Percentiles rank a stretch among this genome's conserved stretches.
Evolutionary conservation across 495 filamentous ascomycete genomes (phyloP).

Genomic region (Trypethelium eluteriae): DNA sequence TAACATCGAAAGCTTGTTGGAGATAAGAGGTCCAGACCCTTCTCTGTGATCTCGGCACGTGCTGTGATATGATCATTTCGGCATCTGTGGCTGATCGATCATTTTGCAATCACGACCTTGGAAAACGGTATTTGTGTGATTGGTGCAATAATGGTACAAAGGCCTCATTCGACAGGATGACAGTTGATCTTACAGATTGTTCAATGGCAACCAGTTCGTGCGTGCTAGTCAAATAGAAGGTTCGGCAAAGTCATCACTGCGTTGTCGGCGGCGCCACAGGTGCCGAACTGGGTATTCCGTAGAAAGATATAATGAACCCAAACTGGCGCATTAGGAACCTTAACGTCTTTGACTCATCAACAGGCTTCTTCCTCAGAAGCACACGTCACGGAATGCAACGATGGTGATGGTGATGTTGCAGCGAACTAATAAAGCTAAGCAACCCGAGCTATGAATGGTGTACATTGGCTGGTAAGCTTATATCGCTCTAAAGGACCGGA

Average conservation of each 20-base stretch:
- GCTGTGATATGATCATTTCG: not conserved
- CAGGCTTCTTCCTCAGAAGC: no score
- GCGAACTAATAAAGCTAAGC: not conserved
- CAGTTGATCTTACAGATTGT: not conserved
- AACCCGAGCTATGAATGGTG: no score
- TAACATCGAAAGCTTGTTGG: not conserved
- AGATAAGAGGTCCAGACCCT: not conserved
- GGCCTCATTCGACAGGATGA: no score
- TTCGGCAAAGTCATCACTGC: not conserved
- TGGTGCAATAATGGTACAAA: no score
- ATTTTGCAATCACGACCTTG: no score
- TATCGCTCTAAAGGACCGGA: no score
- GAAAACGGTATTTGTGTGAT: no score
- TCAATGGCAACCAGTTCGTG: not conserved
- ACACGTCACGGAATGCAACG: not conserved
- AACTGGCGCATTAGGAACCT: no score
- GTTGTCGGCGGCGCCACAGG: not conserved
- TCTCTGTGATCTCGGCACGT: not conserved
- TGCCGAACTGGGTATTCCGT: not conserved
- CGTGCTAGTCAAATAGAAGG: not conserved
- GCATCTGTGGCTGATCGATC: not conserved
- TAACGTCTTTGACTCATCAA: no score
- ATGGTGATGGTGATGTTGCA: not conserved
- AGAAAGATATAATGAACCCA: not conserved
- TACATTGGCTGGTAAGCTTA: no score